Evolutionary conservation across 805 yeast species (phyloP).

Genomic region (Torulaspora gathmanii): DNA sequence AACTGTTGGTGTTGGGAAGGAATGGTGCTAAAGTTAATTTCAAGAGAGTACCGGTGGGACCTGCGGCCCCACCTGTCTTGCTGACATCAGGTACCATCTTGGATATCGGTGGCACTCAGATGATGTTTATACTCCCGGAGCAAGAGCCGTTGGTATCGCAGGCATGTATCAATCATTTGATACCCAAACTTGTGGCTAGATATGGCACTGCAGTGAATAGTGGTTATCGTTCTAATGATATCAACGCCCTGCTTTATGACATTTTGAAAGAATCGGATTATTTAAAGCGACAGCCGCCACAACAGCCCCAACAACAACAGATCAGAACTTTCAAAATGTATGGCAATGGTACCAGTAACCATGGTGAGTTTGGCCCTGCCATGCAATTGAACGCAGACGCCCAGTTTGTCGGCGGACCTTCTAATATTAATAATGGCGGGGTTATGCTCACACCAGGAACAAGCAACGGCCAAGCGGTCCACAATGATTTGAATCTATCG

Average conservation of each 20-base stretch:
- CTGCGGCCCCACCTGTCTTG: slow-evolving; percentile 45
- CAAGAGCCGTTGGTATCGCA: slow-evolving; percentile 63
- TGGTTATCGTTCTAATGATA: slow-evolving; percentile 20
- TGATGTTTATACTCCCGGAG: slow-evolving; percentile 98
- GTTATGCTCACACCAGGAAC: slow-evolving; percentile 7
- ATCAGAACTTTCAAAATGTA: slow-evolving; percentile 35
- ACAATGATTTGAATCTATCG: slow-evolving; percentile 6
- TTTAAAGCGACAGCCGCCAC: slow-evolving; percentile 15
- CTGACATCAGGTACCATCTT: slow-evolving; percentile 83
- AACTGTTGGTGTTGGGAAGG: slow-evolving; percentile 74
- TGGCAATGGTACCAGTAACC: slow-evolving; percentile 14
- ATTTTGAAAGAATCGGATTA: slow-evolving; percentile 23
- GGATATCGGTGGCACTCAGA: slow-evolving; percentile 95
- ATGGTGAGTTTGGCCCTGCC: slow-evolving; percentile 2
- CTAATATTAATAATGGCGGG: not conserved
- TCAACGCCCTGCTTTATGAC: slow-evolving; percentile 24
- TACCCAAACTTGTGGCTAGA: slow-evolving; percentile 29
- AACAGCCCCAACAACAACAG: slow-evolving; percentile 7
- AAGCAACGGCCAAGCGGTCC: not conserved
- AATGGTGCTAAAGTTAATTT: slow-evolving; percentile 93
- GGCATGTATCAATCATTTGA: slow-evolving; percentile 33
- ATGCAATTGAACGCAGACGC: slow-evolving; percentile 7
- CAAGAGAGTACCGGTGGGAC: slow-evolving; percentile 42
- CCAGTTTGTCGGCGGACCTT: slow-evolving; percentile 6
- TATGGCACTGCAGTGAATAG: slow-evolving; percentile 22